These are phyloP conservation scores for Pelargonium nanum DNA, from an alignment of 345 rosid species.

Conservation along the genomic window DNA sequence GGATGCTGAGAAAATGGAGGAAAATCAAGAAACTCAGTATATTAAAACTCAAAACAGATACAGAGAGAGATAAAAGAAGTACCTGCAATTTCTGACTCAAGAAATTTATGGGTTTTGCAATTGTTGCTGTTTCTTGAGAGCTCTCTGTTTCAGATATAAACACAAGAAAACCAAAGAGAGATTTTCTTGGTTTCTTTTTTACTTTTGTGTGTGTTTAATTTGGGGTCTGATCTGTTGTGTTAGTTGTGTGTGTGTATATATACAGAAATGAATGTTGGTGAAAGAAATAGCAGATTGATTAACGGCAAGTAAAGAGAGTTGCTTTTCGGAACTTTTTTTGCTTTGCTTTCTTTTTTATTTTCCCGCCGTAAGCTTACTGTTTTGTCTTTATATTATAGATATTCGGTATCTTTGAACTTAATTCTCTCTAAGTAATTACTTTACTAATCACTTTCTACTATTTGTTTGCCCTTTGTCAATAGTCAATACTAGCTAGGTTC, in stretches of 20 bases:
- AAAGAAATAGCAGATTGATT: conserved; percentile 1
- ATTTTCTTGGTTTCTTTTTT: not conserved
- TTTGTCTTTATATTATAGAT: conserved; percentile 17
- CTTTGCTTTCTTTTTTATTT: conserved; percentile 21
- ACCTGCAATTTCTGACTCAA: not conserved
- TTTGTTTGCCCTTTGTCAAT: no score
- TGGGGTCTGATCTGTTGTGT: not conserved
- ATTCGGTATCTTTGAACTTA: not conserved
- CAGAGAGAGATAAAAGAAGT: not conserved
- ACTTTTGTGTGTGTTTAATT: not conserved
- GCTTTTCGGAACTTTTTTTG: conserved; percentile 14
- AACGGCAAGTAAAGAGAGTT: conserved; percentile 10
- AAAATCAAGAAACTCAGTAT: not conserved
- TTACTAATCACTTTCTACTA: no score
- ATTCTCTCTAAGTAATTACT: not conserved
- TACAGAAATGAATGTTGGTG: not conserved
- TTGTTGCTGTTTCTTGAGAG: not conserved
- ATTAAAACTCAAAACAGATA: not conserved
- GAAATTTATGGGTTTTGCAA: not conserved
- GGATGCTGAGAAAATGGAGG: conserved; percentile 10
- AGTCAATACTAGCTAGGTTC: no score
- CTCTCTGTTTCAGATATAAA: not conserved
- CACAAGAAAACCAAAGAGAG: not conserved
- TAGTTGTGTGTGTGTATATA: no score
- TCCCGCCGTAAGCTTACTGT: conserved; percentile 48